Percentiles rank a stretch among this genome's conserved stretches.
phyloP scores from a whole-genome alignment of 257 asterid species.

The Petrea volubilis region DNA sequence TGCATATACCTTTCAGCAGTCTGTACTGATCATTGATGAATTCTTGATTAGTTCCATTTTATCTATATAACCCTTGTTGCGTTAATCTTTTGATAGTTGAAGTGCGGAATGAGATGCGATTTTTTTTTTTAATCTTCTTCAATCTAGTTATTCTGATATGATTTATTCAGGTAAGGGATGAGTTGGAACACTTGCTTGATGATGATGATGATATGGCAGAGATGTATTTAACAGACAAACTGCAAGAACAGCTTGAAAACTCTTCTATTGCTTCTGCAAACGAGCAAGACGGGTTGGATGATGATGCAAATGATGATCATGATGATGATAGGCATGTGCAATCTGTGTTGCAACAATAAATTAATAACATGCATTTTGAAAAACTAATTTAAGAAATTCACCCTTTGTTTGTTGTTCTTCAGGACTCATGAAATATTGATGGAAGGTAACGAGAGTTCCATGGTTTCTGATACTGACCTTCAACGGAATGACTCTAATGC shows the following conservation, averaged over 20 bases:
- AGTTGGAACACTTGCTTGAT: slow-evolving; percentile 91
- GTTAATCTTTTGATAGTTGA: too few relatives aligned
- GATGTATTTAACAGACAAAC: slow-evolving; percentile 93
- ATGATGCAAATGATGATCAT: slow-evolving; percentile 51
- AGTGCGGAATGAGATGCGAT: background rate
- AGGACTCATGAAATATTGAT: slow-evolving; percentile 57
- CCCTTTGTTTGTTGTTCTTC: slow-evolving; percentile 8
- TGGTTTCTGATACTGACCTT: slow-evolving; percentile 40
- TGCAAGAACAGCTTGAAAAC: slow-evolving; percentile 64
- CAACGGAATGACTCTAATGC: slow-evolving; percentile 42
- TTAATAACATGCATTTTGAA: background rate
- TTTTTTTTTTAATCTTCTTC: slow-evolving; percentile 11
- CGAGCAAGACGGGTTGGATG: slow-evolving; percentile 62
- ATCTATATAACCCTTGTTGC: too few relatives aligned
- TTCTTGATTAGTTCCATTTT: slow-evolving; percentile 1
- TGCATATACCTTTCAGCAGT: background rate
- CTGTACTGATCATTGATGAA: background rate
- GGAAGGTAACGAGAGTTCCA: slow-evolving; percentile 50
- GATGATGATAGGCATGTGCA: slow-evolving; percentile 56
- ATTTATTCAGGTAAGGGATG: slow-evolving; percentile 85
- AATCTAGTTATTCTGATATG: slow-evolving; percentile 9
- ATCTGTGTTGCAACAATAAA: background rate
- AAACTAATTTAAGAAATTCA: background rate
- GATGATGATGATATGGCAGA: slow-evolving; percentile 99
- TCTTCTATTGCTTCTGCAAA: slow-evolving; percentile 60